These are phyloP conservation scores for Penicillium sp. DNA, from an alignment of 2,329 filamentous ascomycete species.

Conservation along the genomic window DNA sequence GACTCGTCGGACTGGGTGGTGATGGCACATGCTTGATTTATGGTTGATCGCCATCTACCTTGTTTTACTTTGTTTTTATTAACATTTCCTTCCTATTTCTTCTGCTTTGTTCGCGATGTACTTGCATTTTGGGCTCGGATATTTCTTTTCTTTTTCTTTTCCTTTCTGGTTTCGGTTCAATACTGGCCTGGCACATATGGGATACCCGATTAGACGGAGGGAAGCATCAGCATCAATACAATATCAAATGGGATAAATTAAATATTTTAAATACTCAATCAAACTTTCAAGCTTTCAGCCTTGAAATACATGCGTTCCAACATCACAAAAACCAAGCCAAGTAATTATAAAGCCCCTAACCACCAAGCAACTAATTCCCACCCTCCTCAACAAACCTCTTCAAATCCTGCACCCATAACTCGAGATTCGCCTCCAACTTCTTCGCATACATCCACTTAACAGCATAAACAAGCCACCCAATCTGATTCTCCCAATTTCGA, in stretches of 20 bases:
- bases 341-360: background rate
- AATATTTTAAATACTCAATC: background rate
- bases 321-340: background rate
- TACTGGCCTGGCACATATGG: constrained; percentile 10
- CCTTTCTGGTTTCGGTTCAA: background rate
- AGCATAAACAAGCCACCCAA: constrained; percentile 42
- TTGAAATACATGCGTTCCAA: background rate
- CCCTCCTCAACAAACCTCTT: constrained; percentile 40
- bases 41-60: background rate
- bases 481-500: constrained; percentile 49
- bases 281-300: background rate
- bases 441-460: constrained; percentile 45
- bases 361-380: background rate
- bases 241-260: background rate
- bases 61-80: background rate
- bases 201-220: constrained; percentile 23
- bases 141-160: constrained; percentile 4
- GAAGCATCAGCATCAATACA: background rate
- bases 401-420: constrained; percentile 43
- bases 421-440: constrained; percentile 39
- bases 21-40: constrained; percentile 17
- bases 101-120: constrained; percentile 5
- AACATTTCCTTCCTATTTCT: constrained; percentile 1
- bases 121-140: constrained; percentile 2
- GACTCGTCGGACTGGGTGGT: constrained; percentile 33